phyloP scores from a whole-genome alignment of 805 yeast genomes.

The Cyberlindnera euphorbiae region DNA sequence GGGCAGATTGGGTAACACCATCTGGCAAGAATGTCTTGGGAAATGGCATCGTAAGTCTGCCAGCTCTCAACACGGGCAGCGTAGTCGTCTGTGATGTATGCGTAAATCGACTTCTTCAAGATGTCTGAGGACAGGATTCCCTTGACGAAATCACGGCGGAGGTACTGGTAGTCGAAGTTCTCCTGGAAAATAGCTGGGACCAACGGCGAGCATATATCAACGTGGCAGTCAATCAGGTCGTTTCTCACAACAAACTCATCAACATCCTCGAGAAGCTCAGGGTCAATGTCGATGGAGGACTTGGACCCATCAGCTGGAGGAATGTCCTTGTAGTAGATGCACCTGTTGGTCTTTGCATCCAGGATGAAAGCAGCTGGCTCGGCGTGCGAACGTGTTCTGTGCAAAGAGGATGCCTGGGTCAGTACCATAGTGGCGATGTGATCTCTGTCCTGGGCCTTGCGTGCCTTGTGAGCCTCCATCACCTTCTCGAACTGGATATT shows the following conservation, averaged over 20 bases:
- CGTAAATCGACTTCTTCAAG: conserved; percentile 84
- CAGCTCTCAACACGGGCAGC: conserved; percentile 95
- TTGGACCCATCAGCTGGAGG: conserved; percentile 45
- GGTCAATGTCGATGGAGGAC: conserved; percentile 61
- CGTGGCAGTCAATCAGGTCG: conserved; percentile 93
- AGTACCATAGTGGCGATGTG: conserved; percentile 93
- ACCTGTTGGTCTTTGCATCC: conserved; percentile 67
- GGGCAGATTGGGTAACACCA: conserved; percentile 93
- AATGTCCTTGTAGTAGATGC: conserved; percentile 79
- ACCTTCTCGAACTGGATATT: conserved; percentile 77
- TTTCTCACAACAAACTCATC: conserved; percentile 79
- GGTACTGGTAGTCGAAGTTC: conserved; percentile 87
- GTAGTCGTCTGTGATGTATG: conserved; percentile 72
- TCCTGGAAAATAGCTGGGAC: conserved; percentile 96
- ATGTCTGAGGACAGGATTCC: conserved; percentile 90
- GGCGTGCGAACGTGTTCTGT: conserved; percentile 74
- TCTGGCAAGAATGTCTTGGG: conserved; percentile 85
- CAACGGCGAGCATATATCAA: conserved; percentile 90
- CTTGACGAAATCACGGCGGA: conserved; percentile 82
- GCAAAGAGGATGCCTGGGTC: conserved; percentile 77
- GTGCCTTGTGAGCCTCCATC: conserved; percentile 65
- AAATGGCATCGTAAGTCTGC: conserved; percentile 87
- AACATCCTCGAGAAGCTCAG: conserved; percentile 72
- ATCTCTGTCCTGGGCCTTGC: conserved; percentile 75
- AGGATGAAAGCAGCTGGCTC: conserved; percentile 84